Evolutionary conservation across 208 protist genomes (phyloP), one percentile per base, ranked within the genome.

Genomic region (Trichomonas tenax): DNA sequence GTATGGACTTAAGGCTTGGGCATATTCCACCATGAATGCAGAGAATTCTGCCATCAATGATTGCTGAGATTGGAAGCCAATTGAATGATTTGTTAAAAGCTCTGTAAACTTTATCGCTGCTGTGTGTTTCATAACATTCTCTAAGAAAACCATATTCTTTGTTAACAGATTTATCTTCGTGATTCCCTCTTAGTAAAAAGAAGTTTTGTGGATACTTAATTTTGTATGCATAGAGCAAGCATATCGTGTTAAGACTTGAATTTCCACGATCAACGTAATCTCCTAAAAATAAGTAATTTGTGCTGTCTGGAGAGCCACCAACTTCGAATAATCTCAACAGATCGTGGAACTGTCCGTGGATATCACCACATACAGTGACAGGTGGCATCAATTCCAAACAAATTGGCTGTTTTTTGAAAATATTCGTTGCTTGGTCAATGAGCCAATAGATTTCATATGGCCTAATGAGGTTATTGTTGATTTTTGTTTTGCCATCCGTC

Each of bases 261-360:
- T 21, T 46, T 15, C 93, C 93, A 6, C 93, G 46, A 46, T 96
- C 93, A 44, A 96, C 93, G 41, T 96, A 96, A 46, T 96, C 93
- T 11, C 93, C 93, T 26, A 93, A n/a, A 93, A 93, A 93, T 51
- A 93, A 51, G 46, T 93, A 93, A 93, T 93, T 93, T 36, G 86
- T 93, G 4, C 34, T 31, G 0, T 34, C 44, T 17, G 93, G 93
- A 0, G 14, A 72, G 6, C 93, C 93, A 41, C 49, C 99, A 96
- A 99, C 99, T 97, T 99, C 99, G 97, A 99, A 99, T 3, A 99
- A 97, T n/a, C 99, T 97, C 34, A 99, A 98, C 81, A 99, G 98
- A 97, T 99, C 99, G 96, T 99, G 99, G 97, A 99, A 99, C 98
- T 99, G 99, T 4, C 99, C 99, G 96, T 99, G 99, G 72, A 99